Base-by-base conservation (phyloP, 208 protist species). In the Acanthamoeba royreba region DNA sequence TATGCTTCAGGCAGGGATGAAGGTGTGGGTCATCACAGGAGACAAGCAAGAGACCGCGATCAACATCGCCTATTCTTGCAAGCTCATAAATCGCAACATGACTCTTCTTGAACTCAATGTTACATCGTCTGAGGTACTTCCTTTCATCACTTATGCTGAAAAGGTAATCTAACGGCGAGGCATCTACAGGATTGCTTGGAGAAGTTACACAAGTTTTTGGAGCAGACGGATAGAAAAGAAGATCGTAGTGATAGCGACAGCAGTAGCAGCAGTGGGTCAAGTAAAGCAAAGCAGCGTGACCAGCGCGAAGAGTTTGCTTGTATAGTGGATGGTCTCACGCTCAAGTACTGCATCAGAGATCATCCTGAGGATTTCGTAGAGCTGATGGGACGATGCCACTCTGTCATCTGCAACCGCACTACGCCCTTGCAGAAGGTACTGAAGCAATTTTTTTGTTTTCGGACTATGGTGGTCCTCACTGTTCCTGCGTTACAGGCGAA, bases 21-120 rank as follows among this genome's bases (percentile, higher is more conserved):
- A 98, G 4, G 92, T 99, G 28, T 99, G 98, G 98, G 98, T 99
- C 95, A 96, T 99, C n/a, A 99, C 98, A 15, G 98, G 98, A 49
- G 98, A 99, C 94, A 99, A 99, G 95, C 97, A 98, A 52, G 98
- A 99, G 90, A 89, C 96, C 25, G 95, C 93, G 0, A 95, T 95
- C 7, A 96, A 94, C n/a, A 96, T 96, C 93, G 95, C 86, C 31
- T 93, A 92, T 28, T 72, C 79, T 15, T 94, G 52, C n/a, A n/a
- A 46, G 8, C 42, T 93, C 17, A 22, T 93, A 17, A 7, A 28
- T 22, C 28, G 35, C 9, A 33, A 91, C 25, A 91, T 72, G 55
- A n/a, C 28, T 9, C 33, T 91, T 8, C 8, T 91, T 19, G 58
- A 87, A 28, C n/a, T 87, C 63, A 74, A 74, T 74, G 63, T 28